phyloP scores from a whole-genome alignment of 352 stramenopile genomes.

The Thraustochytrium sp. region DNA sequence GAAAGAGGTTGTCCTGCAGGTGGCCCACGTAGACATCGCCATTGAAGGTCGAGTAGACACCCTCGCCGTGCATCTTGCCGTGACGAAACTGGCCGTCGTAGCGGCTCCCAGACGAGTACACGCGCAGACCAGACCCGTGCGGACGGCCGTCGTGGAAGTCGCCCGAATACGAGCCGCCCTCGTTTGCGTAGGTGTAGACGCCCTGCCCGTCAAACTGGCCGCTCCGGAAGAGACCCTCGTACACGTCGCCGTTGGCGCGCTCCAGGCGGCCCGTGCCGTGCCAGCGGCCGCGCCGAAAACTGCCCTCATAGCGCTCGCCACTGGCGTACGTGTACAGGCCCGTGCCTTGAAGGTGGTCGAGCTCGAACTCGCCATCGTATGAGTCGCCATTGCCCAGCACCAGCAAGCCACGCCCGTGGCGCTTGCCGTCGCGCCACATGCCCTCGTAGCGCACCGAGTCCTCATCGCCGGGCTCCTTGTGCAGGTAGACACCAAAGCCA shows the following conservation, averaged over 20 bases:
- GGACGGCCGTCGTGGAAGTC: slow-evolving; percentile 59
- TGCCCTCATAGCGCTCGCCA: slow-evolving; percentile 58
- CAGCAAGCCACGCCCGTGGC: slow-evolving; percentile 58
- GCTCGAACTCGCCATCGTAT: slow-evolving; percentile 61
- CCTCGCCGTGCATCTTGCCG: slow-evolving; percentile 63
- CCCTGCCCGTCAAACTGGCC: slow-evolving; percentile 63
- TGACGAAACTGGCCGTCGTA: slow-evolving; percentile 68
- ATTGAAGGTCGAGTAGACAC: slow-evolving; percentile 56
- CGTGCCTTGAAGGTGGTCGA: slow-evolving; percentile 60
- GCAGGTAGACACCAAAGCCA: slow-evolving; percentile 20
- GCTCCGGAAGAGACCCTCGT: slow-evolving; percentile 59
- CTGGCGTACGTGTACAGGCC: slow-evolving; percentile 56
- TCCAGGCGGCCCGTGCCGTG: slow-evolving; percentile 73
- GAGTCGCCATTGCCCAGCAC: slow-evolving; percentile 51
- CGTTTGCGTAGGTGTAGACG: slow-evolving; percentile 55
- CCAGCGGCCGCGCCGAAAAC: slow-evolving; percentile 61
- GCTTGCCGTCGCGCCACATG: slow-evolving; percentile 69
- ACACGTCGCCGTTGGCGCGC: slow-evolving; percentile 52
- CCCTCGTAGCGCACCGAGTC: slow-evolving; percentile 59
- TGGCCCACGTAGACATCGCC: slow-evolving; percentile 61
- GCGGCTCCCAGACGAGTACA: slow-evolving; percentile 55
- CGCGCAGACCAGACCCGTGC: slow-evolving; percentile 61
- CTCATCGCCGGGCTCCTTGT: not conserved
- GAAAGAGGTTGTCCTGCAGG: slow-evolving; percentile 58
- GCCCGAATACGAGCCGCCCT: slow-evolving; percentile 61